Percentiles rank a stretch among this genome's conserved stretches.
phyloP scores from a whole-genome alignment of 306 rosid genomes.

The Lathyrus tuberosus region DNA sequence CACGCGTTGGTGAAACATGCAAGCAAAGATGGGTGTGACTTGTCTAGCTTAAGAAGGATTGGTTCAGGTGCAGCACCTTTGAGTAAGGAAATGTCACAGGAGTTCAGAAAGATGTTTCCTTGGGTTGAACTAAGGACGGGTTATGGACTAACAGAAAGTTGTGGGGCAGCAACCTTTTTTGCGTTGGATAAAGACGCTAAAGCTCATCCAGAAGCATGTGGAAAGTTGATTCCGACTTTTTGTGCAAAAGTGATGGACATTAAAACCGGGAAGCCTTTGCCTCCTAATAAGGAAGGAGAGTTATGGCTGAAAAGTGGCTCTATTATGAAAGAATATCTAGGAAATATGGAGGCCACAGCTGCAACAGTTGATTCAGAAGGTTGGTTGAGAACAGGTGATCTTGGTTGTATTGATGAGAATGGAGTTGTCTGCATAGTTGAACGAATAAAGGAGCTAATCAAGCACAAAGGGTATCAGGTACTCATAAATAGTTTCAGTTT shows the following conservation, averaged over 20 bases:
- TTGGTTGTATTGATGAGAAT: constrained; percentile 68
- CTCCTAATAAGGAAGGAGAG: constrained; percentile 77
- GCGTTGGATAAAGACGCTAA: constrained; percentile 52
- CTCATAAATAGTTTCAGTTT: constrained; percentile 21
- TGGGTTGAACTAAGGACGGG: constrained; percentile 86
- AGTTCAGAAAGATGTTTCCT: constrained; percentile 72
- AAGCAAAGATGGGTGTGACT: constrained; percentile 45
- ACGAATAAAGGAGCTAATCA: constrained; percentile 86
- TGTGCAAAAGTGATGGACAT: constrained; percentile 66
- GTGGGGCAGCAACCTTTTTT: constrained; percentile 59
- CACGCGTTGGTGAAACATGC: constrained; percentile 66
- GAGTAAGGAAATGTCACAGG: constrained; percentile 64
- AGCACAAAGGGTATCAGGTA: constrained; percentile 93
- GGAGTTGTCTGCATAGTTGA: constrained; percentile 72
- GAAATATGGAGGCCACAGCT: constrained; percentile 70
- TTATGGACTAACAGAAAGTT: constrained; percentile 83
- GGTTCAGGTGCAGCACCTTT: constrained; percentile 91
- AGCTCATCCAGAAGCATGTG: constrained; percentile 57
- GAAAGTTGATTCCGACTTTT: constrained; percentile 65
- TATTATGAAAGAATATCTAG: constrained; percentile 78
- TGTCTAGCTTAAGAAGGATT: constrained; percentile 62
- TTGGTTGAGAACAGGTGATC: constrained; percentile 92
- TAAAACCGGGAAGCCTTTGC: constrained; percentile 60
- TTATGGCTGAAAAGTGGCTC: constrained; percentile 74
- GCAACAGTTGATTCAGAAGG: constrained; percentile 64